Evolutionary conservation across 2,329 filamentous ascomycete genomes (phyloP).

Genomic region (Thermothelomyces thermophilus): DNA sequence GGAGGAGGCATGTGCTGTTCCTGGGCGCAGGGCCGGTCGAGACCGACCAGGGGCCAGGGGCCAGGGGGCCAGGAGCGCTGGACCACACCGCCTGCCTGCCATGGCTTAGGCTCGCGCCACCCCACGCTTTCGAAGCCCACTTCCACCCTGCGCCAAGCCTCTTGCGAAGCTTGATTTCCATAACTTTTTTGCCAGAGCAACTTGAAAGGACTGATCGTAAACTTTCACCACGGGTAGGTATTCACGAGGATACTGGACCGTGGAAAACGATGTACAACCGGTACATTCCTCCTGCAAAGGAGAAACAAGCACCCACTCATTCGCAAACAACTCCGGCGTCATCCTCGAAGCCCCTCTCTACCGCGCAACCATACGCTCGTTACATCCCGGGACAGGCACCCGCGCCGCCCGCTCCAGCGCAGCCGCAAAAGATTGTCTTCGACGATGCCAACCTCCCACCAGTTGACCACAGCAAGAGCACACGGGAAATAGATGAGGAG

Average conservation of each 20-base stretch:
- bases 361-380: neutral
- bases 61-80: too few species aligned
- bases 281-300: constrained; percentile 24
- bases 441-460: constrained; percentile 10
- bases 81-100: constrained; percentile 1
- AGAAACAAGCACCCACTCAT: neutral
- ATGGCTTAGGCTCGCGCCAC: neutral
- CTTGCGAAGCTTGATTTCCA: constrained; percentile 6
- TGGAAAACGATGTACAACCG: constrained; percentile 20
- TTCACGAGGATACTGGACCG: too few species aligned
- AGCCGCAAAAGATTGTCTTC: constrained; percentile 18
- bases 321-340: constrained; percentile 1
- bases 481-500: constrained; percentile 2
- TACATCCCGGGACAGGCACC: constrained; percentile 6
- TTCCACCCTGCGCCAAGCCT: neutral
- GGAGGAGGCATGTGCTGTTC: constrained; percentile 1
- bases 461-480: neutral
- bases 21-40: neutral
- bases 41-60: neutral
- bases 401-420: neutral
- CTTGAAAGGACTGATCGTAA: neutral
- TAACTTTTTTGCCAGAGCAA: neutral
- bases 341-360: neutral
- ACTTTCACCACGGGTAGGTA: too few species aligned
- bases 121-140: neutral